Percentiles rank a stretch among this genome's conserved stretches.
Evolutionary conservation across 1,284 basidiomycete species (phyloP).

Genomic region (Pseudozyma pruni): DNA sequence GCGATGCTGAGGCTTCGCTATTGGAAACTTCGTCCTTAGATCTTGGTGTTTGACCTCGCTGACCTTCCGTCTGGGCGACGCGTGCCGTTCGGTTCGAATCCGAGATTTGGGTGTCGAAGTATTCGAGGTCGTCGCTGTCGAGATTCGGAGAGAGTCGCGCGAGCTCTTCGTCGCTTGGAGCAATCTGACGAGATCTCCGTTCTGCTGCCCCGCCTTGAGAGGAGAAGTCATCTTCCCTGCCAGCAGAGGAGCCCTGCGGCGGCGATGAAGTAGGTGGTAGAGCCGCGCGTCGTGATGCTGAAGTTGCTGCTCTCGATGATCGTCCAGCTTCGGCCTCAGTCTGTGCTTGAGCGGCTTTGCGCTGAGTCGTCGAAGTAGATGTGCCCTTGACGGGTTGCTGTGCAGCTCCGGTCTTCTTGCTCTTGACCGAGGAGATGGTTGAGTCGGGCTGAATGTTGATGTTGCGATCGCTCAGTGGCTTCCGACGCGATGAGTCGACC

Average conservation of each 20-base stretch:
- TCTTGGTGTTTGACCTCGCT: not conserved
- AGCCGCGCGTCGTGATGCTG: not conserved
- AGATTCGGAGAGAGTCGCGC: conserved; percentile 21
- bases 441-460: not conserved
- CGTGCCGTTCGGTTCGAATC: not conserved
- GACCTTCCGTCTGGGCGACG: not conserved
- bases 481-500: conserved; percentile 8
- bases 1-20: not conserved
- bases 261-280: not conserved
- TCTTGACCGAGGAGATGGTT: not conserved
- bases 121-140: conserved; percentile 35
- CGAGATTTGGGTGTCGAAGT: conserved; percentile 19
- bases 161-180: conserved; percentile 11
- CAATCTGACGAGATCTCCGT: not conserved
- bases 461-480: conserved; percentile 29
- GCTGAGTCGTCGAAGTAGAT: not conserved
- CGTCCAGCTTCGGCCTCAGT: not conserved
- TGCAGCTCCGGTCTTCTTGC: not conserved
- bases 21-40: conserved; percentile 4
- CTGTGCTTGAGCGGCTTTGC: not conserved
- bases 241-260: not conserved
- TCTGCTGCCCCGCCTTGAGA: conserved; percentile 20
- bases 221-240: not conserved
- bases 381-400: not conserved
- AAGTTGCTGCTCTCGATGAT: not conserved